Base-by-base conservation (phyloP, 192 early-diverging fungal species). In the Rhizophagus clarus region DNA sequence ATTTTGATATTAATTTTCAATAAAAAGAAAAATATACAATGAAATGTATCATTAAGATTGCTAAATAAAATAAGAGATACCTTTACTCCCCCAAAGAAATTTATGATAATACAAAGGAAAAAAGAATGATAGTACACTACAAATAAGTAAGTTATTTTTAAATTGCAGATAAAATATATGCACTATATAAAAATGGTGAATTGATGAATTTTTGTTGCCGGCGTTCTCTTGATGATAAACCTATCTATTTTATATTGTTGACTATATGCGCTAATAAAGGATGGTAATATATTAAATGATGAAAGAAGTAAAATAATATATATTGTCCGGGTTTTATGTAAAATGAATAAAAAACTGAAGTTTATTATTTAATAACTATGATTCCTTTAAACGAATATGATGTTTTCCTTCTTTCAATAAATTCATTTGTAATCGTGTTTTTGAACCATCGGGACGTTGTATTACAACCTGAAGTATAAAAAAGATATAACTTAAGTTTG, bases 321-420 rank as follows among this genome's bases (percentile, higher is more conserved):
- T 22, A 56, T 56, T 56, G 51, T 56, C 51, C 51, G 17, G 51
- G 17, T 56, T 56, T 20, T 56, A 56, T 17, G 51, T 56, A 56
- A n/a, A n/a, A 17, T 67, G 29, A 66, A 10, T 26, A 66, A 66
- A 66, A 45, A 45, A 45, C 42, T 12, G 64, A 31, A 31, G 64
- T 17, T 26, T 31, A 29, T 31, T 22, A 45, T 47, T 74, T 61
- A 28, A 74, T 29, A 51, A 47, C 72, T 78, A 68, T 68, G 63
- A 68, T 56, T 69, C 77, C 68, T 79, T 79, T 29, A 79, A 40
- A 37, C 51, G 77, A 32, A 79, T 79, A 51, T 79, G 68, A 79
- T 71, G 61, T 71, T 67, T 66, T 22, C 77, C 56, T 69, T 79
- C 77, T 56, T 40, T 71, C 34, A 79, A 37, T 61, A 68, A 40